Base-by-base conservation (phyloP, 2,329 filamentous ascomycete species). In the Endothia cerciana region DNA sequence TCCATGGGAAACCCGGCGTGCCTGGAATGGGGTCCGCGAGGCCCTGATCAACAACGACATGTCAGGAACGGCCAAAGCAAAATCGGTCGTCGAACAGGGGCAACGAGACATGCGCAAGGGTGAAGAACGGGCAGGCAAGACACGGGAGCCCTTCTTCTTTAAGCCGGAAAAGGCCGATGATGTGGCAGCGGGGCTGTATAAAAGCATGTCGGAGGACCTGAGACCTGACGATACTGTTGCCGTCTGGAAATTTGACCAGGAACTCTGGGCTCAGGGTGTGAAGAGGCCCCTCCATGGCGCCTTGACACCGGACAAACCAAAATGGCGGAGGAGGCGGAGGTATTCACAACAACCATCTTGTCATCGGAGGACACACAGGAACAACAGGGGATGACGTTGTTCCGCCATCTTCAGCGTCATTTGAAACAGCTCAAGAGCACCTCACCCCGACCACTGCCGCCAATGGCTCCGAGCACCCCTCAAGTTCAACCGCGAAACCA, bases 361-460 rank as follows among this genome's bases (percentile, higher is more conserved):
- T 57, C 19, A 36, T 36, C n/a, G n/a, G 41, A n/a, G 40, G 30
- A 15, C 8, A 38, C 11, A 28, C 51, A 13, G 40, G 40, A 47
- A 6, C 33, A n/a, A 25, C 40, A 17, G 57, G 40, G 11, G 17
- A 30, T 11, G 65, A 61, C 17, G 61, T 41, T 19, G 57, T n/a
- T 17, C 57, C 25, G 11, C 61, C 62, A 28, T 66, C 65, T 30
- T 62, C 62, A 0, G 61, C 61, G 25, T 66, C 65, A 5, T 66
- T 66, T 57, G 55, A 66, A 22, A 66, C 65, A n/a, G 65, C 65
- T 22, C 47, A 63, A 1, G 65, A 66, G 19, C 64, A 53, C 10
- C 43, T 51, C 4, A n/a, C 8, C 25, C 4, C 41, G 19, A 45
- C 22, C 22, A 41, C 17, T 22, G 59, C 40, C 10, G 22, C 41